These are phyloP conservation scores for Agarophyton chilense DNA, from an alignment of 23 red algal genomes.

Conservation along the genomic window DNA sequence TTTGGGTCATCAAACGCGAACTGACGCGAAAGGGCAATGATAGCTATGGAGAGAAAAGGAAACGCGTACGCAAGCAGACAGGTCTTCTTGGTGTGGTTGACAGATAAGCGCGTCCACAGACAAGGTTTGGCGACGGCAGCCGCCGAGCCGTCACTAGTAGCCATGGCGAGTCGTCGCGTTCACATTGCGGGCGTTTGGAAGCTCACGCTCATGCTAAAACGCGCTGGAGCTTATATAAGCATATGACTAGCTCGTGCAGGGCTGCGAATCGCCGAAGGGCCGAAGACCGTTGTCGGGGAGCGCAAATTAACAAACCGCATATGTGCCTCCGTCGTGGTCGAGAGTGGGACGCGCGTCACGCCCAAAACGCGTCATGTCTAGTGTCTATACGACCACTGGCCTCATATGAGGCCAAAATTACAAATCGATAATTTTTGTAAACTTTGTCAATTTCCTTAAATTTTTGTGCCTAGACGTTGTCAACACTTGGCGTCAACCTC, in stretches of 20 bases:
- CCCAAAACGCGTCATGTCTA: no score
- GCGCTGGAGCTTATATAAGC: not conserved
- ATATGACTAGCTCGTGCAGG: not conserved
- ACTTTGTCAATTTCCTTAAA: no score
- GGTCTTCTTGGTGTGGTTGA: slow-evolving; percentile 64
- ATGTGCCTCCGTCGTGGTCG: no score
- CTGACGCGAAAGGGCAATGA: slow-evolving; percentile 29
- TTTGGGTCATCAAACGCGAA: slow-evolving; percentile 34
- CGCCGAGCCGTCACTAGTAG: not conserved
- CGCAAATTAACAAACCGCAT: no score
- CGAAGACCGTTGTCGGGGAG: no score
- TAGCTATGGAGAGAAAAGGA: slow-evolving; percentile 23
- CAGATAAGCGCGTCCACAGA: slow-evolving; percentile 23
- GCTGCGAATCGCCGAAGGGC: no score
- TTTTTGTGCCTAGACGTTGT: no score
- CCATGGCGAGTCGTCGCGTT: not conserved
- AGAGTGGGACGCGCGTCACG: no score
- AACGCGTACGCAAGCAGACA: slow-evolving; percentile 29
- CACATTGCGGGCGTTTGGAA: not conserved
- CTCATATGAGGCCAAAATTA: no score
- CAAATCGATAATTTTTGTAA: no score
- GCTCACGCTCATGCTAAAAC: not conserved
- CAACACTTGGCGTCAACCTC: no score
- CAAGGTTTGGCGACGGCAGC: not conserved
- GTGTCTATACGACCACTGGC: no score